Conservation (phyloP, 805 yeast species). For the Yueomyces sp. region DNA sequence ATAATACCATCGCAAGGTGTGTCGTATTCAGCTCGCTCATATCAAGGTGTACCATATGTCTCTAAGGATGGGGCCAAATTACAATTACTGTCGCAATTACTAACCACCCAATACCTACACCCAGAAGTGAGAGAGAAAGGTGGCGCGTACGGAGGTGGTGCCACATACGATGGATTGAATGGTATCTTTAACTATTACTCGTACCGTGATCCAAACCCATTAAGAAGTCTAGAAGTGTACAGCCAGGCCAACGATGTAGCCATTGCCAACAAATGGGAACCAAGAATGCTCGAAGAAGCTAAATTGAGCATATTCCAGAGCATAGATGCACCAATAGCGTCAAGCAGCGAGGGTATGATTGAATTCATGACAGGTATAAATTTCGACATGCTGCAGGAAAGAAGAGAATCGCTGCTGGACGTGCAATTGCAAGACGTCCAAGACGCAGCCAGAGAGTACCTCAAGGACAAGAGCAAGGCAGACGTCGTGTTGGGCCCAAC, state of each 20-base stretch:
- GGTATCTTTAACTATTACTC: constrained; percentile 78
- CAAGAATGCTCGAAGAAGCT: constrained; percentile 70
- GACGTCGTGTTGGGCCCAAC: constrained; percentile 12
- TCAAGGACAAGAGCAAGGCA: not conserved
- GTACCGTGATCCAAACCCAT: constrained; percentile 86
- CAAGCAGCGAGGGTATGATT: constrained; percentile 61
- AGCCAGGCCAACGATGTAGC: constrained; percentile 24
- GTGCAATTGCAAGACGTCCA: constrained; percentile 50
- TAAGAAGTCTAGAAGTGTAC: constrained; percentile 52
- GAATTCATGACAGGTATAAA: constrained; percentile 56
- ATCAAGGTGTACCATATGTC: constrained; percentile 52
- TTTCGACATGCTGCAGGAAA: constrained; percentile 63
- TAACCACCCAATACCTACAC: constrained; percentile 76
- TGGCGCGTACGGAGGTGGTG: constrained; percentile 98
- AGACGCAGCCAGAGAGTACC: constrained; percentile 53
- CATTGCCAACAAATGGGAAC: constrained; percentile 36
- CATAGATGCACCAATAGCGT: constrained; percentile 79
- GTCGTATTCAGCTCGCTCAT: constrained; percentile 60
- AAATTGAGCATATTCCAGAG: constrained; percentile 83
- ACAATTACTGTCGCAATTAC: constrained; percentile 65
- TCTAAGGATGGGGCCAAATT: constrained; percentile 72
- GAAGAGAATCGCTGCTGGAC: constrained; percentile 64
- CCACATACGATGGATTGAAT: constrained; percentile 64
- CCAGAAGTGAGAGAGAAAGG: constrained; percentile 87
- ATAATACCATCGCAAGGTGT: constrained; percentile 72